Base-by-base conservation (phyloP, 257 asterid genomes). In the Henckelia pumila region DNA sequence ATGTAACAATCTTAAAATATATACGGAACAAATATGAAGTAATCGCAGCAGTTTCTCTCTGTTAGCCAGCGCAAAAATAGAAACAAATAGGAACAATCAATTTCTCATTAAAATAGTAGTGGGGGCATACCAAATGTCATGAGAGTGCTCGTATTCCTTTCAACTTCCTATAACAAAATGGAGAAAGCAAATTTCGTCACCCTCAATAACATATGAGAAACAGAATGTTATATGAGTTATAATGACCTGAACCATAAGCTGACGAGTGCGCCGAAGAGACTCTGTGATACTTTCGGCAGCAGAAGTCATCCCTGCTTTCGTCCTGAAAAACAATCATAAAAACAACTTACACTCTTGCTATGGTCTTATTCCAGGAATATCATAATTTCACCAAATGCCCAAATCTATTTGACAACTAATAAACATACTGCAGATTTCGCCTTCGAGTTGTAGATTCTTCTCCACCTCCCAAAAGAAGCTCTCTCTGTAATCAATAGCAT, bases 241-340 rank as follows among this genome's bases (percentile, higher is more conserved):
- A 85, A 77, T 72, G 29, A 90, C 99, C 95, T 94, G 97, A 83
- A 88, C 95, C 99, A 94, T 91, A 78, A 94, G 83, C 77, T 94
- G 96, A 24, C 97, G 95, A 72, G 95, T 86, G 61, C 96, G 96
- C 2, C 96, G 83, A 64, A 94, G 96, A 81, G 97, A 88, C 74
- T 91, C 97, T 23, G 99, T 94, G 75, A 94, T 87, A 75, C 87
- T 84, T 86, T 91, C 99, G 74, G 99, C 90, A 56, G 99, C 96
- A 81, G 97, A 84, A 73, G 97, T 94, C 97, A 94, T 87, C 70
- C 97, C 96, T 69, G 96, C 91, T 83, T 80, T 88, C 47, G 99
- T 94, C 88, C 99, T 94, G 76, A 40, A 29, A 68, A 70, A 67
- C 23, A 78, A 56, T 69, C 57, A 75, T 50, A 26, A 37, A 7